Conservation (phyloP, 352 stramenopile species). For the Phytophthora cryptogea region DNA sequence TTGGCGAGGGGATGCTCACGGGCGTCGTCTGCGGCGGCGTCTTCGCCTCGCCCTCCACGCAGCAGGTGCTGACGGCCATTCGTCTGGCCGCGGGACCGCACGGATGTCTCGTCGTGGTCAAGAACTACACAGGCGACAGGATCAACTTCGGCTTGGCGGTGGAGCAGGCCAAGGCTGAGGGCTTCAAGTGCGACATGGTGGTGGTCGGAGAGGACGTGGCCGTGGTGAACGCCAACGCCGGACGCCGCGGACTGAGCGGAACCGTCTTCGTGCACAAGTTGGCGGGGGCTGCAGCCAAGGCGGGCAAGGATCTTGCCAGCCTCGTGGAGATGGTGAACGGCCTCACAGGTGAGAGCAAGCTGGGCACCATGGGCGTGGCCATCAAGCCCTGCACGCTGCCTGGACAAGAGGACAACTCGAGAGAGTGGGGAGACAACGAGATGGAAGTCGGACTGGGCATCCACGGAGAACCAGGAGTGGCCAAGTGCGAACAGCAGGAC, state of each 20-base stretch:
- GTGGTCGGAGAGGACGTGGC: constrained; percentile 95
- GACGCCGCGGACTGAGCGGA: constrained; percentile 95
- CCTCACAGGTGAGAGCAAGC: constrained; percentile 55
- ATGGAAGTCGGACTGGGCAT: constrained; percentile 97
- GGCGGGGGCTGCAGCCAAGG: constrained; percentile 88
- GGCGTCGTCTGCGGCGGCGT: constrained; percentile 96
- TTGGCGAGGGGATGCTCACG: constrained; percentile 96
- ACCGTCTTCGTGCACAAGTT: constrained; percentile 98
- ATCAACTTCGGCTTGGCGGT: constrained; percentile 99
- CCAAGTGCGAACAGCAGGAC: constrained; percentile 62
- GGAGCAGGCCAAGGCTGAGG: constrained; percentile 94
- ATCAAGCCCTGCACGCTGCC: constrained; percentile 95
- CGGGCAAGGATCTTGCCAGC: constrained; percentile 76
- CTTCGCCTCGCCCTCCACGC: constrained; percentile 95
- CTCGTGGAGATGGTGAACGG: constrained; percentile 71
- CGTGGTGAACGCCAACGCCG: constrained; percentile 94
- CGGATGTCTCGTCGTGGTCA: constrained; percentile 96
- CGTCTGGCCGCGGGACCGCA: constrained; percentile 74
- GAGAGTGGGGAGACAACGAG: constrained; percentile 61
- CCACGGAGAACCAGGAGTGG: constrained; percentile 91
- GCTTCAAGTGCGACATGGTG: constrained; percentile 93
- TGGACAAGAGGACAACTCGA: constrained; percentile 71
- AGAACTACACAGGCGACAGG: constrained; percentile 99
- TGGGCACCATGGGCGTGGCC: constrained; percentile 95
- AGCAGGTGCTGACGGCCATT: constrained; percentile 96